Conservation (phyloP, 805 yeast species). For the Schwanniomyces pseudopolymorphus region DNA sequence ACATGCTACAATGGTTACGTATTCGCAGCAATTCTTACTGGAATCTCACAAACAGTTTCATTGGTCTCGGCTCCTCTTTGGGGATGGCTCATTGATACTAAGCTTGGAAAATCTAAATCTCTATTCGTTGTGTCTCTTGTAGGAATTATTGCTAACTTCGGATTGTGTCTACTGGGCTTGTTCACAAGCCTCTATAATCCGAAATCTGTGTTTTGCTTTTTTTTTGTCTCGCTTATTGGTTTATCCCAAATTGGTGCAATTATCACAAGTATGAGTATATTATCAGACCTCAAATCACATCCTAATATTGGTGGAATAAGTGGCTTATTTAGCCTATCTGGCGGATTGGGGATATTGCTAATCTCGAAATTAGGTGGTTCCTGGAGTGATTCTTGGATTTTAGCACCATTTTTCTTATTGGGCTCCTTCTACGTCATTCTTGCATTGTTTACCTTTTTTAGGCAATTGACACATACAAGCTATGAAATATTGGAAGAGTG, state of each 20-base stretch:
- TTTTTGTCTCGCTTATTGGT: slow-evolving; percentile 49
- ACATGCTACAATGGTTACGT: slow-evolving; percentile 63
- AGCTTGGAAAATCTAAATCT: slow-evolving; percentile 26
- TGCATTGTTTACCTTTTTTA: slow-evolving; percentile 9
- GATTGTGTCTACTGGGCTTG: slow-evolving; percentile 21
- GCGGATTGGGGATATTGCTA: slow-evolving; percentile 65
- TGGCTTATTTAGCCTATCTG: slow-evolving; percentile 67
- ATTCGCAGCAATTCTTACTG: slow-evolving; percentile 66
- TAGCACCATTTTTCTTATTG: slow-evolving; percentile 58
- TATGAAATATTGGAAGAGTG: not conserved
- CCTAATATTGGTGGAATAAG: slow-evolving; percentile 64
- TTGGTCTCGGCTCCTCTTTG: slow-evolving; percentile 62
- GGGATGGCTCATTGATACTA: slow-evolving; percentile 56
- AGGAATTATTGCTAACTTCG: slow-evolving; percentile 46
- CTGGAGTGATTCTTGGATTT: slow-evolving; percentile 55
- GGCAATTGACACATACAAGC: not conserved
- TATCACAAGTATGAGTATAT: slow-evolving; percentile 63
- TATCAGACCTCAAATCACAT: slow-evolving; percentile 29
- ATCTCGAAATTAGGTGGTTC: slow-evolving; percentile 62
- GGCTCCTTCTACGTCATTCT: slow-evolving; percentile 37
- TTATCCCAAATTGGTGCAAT: slow-evolving; percentile 61
- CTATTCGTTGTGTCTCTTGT: slow-evolving; percentile 37
- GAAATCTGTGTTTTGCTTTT: slow-evolving; percentile 33
- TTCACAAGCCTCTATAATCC: slow-evolving; percentile 29
- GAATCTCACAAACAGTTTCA: slow-evolving; percentile 59